A percentile compares a stretch with the other conserved stretches of the same genome.
These are phyloP conservation scores for Penicillium nordicum DNA, from an alignment of 2,329 filamentous ascomycete species.

Conservation along the genomic window DNA sequence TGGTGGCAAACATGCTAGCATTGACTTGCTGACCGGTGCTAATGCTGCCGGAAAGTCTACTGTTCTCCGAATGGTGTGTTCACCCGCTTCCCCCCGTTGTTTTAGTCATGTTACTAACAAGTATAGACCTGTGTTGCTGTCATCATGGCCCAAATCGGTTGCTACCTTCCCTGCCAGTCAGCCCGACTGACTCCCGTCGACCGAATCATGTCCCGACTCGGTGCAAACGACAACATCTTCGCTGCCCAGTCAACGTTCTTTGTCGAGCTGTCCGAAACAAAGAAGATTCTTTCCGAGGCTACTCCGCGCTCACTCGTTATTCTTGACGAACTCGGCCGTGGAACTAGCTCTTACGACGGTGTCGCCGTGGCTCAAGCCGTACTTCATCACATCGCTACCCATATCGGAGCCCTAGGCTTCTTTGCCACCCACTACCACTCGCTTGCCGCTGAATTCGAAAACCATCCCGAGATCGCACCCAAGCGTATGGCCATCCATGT, in stretches of 20 bases:
- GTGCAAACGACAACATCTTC: conserved; percentile 98
- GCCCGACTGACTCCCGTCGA: conserved; percentile 87
- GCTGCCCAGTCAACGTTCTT: conserved; percentile 98
- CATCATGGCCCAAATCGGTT: conserved; percentile 96
- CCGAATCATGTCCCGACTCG: conserved; percentile 96
- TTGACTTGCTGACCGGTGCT: conserved; percentile 88
- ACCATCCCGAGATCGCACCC: conserved; percentile 80
- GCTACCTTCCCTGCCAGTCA: conserved; percentile 78
- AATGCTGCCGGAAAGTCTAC: conserved; percentile 98
- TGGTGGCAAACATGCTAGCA: conserved; percentile 75
- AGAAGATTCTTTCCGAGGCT: conserved; percentile 94
- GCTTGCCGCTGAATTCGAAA: conserved; percentile 82
- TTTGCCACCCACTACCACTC: conserved; percentile 98
- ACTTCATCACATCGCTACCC: conserved; percentile 89
- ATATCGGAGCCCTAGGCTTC: conserved; percentile 91
- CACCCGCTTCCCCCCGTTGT: not conserved
- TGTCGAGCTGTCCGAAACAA: conserved; percentile 93
- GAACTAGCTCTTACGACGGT: conserved; percentile 92
- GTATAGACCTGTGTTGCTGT: conserved; percentile 83
- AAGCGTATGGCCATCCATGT: conserved; percentile 94
- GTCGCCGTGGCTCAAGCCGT: conserved; percentile 96
- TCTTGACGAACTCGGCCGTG: conserved; percentile 90
- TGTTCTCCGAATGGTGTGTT: conserved; percentile 80
- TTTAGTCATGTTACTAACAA: conserved; percentile 22
- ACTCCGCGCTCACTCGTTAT: conserved; percentile 94